Base-by-base conservation (phyloP, 768 basidiomycete genomes). In the Phylloporus arenicola region DNA sequence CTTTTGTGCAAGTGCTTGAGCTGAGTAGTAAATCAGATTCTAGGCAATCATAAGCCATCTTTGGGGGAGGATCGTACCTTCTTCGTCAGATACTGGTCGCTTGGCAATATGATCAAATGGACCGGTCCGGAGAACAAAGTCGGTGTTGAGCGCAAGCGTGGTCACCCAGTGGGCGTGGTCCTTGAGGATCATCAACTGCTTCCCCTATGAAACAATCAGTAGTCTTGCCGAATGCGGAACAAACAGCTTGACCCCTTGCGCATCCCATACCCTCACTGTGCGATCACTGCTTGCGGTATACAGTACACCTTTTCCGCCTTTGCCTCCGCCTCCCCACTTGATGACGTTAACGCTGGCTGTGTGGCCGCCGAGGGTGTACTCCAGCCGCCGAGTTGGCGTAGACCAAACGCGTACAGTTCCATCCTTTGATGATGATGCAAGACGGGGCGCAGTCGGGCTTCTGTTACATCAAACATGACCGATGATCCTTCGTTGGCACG, bases 81-180 rank as follows among this genome's bases (percentile, higher is more conserved):
- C 87, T 64, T 82, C 84, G 48, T 95, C 88, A 6, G 85, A 85
- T 7, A 77, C 70, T 0, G 92, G 88, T 48, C 76, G 78, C 68
- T 88, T 93, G 39, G 79, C 81, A 1, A 78, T 87, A 58, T 96
- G 90, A 65, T 97, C 93, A 59, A 88, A 98, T 0, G 95, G 93
- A 0, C 95, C 95, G 0, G 95, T 97, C 20, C 94, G 84, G 4
- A 96, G 77, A 24, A 95, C 82, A 61, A 94, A 96, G 64, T 99
- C 95, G 10, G 94, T 94, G 68, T 93, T 95, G 48, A 97, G 76
- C 4, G 96, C 84, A 39, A 99, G 81, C 0, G 94, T 98, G 17
- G 94, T 99, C 8, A 99, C 96, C 95, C 94, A 98, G 62, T 99
- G 96, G 0, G 93, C 96, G 60, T 99, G 95, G 54, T 97, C 93